Percentiles rank a stretch among this genome's conserved stretches.
Conservation (phyloP, 441 rosid genomes). For the Pelargonium cotyledonis region DNA sequence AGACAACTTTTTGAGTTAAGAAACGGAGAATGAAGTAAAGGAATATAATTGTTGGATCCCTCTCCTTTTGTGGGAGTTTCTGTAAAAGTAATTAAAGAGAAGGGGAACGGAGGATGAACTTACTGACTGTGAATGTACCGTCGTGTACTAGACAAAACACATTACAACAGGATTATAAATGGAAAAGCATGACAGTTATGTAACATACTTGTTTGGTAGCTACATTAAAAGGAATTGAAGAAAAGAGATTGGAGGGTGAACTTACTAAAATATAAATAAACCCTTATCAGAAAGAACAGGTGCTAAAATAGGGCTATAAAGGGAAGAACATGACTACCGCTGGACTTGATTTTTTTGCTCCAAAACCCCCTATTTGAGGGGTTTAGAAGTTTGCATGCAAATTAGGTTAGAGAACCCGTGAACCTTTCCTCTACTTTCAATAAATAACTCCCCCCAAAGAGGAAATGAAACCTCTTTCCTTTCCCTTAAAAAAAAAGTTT, state of each 20-base stretch:
- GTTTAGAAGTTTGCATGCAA: background rate
- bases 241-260: background rate
- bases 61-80: background rate
- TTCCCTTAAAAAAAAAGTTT: background rate
- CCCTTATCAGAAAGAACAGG: background rate
- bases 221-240: slow-evolving; percentile 2
- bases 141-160: too few relatives aligned
- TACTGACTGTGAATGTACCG: too few relatives aligned
- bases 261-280: background rate
- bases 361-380: background rate
- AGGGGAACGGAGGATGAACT: too few relatives aligned
- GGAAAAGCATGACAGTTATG: too few relatives aligned
- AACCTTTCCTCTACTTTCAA: background rate
- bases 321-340: background rate
- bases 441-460: background rate
- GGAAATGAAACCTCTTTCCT: background rate
- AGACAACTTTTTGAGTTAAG: background rate
- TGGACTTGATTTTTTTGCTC: background rate
- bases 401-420: background rate
- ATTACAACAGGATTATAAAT: too few relatives aligned
- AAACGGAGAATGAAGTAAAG: background rate
- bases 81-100: too few relatives aligned
- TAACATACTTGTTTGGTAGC: background rate
- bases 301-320: background rate
- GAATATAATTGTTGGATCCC: background rate